These are phyloP conservation scores for Meyerozyma smithsonii DNA, from an alignment of 1,139 yeast genomes.

Conservation along the genomic window DNA sequence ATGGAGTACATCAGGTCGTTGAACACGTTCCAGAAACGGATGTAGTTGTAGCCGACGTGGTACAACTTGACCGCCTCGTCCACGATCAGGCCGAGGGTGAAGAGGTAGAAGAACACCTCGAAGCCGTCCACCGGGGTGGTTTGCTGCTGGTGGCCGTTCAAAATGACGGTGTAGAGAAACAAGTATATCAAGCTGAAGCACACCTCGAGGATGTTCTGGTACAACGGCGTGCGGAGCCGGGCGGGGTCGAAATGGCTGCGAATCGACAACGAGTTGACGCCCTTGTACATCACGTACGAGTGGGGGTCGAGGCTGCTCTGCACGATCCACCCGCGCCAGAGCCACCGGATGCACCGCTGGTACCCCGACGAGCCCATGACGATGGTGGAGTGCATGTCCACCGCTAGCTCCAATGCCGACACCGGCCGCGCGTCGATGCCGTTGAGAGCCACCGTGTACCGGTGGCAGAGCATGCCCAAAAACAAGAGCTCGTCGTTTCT, in stretches of 20 bases:
- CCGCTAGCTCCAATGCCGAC: constrained; percentile 78
- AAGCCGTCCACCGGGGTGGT: constrained; percentile 30
- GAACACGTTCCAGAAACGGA: constrained; percentile 79
- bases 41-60: constrained; percentile 67
- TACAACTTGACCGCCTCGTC: constrained; percentile 71
- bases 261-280: constrained; percentile 52
- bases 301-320: constrained; percentile 71
- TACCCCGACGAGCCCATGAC: constrained; percentile 78
- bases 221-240: constrained; percentile 76
- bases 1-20: constrained; percentile 65
- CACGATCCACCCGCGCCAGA: constrained; percentile 91
- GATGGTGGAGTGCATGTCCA: constrained; percentile 76
- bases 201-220: constrained; percentile 73
- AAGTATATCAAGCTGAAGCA: constrained; percentile 63
- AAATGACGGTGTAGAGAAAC: constrained; percentile 56
- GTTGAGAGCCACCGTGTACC: constrained; percentile 63
- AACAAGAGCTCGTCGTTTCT: constrained; percentile 62
- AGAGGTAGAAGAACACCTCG: constrained; percentile 58
- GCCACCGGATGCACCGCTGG: constrained; percentile 83
- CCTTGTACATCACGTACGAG: constrained; percentile 60
- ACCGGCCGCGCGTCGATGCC: constrained; percentile 59
- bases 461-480: constrained; percentile 71
- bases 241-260: constrained; percentile 76
- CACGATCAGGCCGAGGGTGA: constrained; percentile 59
- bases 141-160: constrained; percentile 44